A percentile compares a stretch with the other conserved stretches of the same genome.
Evolutionary conservation across 257 asterid genomes (phyloP).

Genomic region (Linderniella brevidens): DNA sequence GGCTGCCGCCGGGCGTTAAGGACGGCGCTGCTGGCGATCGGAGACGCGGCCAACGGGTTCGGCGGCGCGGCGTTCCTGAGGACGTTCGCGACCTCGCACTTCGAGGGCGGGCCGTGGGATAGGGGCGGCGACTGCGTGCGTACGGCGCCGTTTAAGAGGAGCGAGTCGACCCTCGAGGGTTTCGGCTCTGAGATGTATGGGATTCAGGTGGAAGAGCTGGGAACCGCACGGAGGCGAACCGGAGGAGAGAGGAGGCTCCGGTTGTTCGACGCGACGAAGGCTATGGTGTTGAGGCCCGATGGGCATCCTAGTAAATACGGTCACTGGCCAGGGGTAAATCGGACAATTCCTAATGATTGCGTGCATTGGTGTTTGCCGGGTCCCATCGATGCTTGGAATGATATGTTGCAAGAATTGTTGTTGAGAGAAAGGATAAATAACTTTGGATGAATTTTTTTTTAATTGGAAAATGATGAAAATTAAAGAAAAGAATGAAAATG

Average conservation of each 20-base stretch:
- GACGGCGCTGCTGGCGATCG: conserved; percentile 25
- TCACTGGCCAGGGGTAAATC: conserved; percentile 8
- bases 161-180: conserved; percentile 23
- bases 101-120: conserved; percentile 66
- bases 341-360: conserved; percentile 30
- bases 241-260: conserved; percentile 12
- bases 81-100: conserved; percentile 54
- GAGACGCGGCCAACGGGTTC: conserved; percentile 10
- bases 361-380: conserved; percentile 46
- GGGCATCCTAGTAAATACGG: conserved; percentile 75
- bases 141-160: conserved; percentile 36
- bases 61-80: conserved; percentile 22
- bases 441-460: no score
- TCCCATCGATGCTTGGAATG: conserved; percentile 31
- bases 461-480: no score
- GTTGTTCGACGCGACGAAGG: conserved; percentile 34
- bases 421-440: not conserved
- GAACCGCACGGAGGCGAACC: conserved; percentile 10
- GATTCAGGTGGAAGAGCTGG: conserved; percentile 43
- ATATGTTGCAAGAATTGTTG: conserved; percentile 15
- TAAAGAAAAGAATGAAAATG: no score
- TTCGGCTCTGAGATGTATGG: conserved; percentile 13
- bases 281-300: conserved; percentile 56
- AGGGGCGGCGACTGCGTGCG: conserved; percentile 58
- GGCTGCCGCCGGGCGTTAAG: conserved; percentile 32